Conservation (phyloP, 2,329 filamentous ascomycete genomes). For the Aureobasidium melanogenum region DNA sequence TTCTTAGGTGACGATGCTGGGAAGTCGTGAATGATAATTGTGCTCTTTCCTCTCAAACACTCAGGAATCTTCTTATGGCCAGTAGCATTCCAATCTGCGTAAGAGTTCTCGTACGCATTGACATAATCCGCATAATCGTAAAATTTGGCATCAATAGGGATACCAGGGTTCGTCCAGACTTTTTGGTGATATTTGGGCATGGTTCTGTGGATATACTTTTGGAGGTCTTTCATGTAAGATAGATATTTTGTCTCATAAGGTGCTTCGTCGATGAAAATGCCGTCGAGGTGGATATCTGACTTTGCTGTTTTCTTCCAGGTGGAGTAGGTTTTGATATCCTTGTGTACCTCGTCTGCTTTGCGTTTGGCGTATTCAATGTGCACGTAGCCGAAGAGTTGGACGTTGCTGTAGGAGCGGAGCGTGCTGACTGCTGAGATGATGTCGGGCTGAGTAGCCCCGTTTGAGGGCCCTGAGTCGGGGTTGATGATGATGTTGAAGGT, state of each 20-base stretch:
- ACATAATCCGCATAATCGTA: conserved; percentile 7
- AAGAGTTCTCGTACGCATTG: conserved; percentile 5
- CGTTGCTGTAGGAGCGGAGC: conserved; percentile 21
- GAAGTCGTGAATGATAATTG: conserved; percentile 1
- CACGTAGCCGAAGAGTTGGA: conserved; percentile 22
- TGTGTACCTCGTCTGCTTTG: conserved; percentile 14
- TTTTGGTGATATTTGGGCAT: conserved; percentile 5
- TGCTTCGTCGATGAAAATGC: conserved; percentile 23
- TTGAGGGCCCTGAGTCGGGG: conserved; percentile 19
- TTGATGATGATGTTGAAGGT: conserved; percentile 25
- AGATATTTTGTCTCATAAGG: conserved; percentile 14
- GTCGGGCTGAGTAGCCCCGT: conserved; percentile 15
- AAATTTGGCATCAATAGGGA: conserved; percentile 5
- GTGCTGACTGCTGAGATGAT: conserved; percentile 20
- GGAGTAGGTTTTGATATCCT: conserved; percentile 20
- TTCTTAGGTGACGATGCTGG: not conserved
- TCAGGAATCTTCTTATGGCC: not conserved
- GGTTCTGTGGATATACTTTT: not conserved
- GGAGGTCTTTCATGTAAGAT: conserved; percentile 12
- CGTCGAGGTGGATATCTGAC: conserved; percentile 18
- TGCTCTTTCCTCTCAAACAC: not conserved
- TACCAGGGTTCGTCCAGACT: conserved; percentile 14
- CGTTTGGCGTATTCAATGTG: conserved; percentile 20
- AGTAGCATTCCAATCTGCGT: not conserved
- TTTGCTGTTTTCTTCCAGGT: conserved; percentile 18